These are phyloP conservation scores for Geoglossum cookeanum DNA, from an alignment of 2,329 filamentous ascomycete genomes.

Conservation along the genomic window DNA sequence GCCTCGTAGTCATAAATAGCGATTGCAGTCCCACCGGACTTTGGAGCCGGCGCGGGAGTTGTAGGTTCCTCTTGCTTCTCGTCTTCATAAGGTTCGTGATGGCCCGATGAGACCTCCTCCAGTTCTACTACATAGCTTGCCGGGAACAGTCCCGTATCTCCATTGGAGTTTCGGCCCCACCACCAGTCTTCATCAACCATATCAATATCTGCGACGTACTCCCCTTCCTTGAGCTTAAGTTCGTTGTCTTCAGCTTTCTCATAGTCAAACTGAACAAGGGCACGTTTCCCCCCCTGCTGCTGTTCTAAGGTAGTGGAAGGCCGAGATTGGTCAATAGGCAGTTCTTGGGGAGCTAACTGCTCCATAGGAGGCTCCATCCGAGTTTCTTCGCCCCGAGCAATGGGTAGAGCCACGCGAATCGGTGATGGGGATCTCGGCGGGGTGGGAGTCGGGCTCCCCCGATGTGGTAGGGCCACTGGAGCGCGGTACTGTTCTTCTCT, in stretches of 20 bases:
- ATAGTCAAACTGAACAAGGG: slow-evolving; percentile 82
- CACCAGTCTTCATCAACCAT: slow-evolving; percentile 99
- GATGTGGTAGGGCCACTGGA: slow-evolving; percentile 20
- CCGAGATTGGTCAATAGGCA: slow-evolving; percentile 34
- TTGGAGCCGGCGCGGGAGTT: slow-evolving; percentile 15
- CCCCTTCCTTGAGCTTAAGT: slow-evolving; percentile 74
- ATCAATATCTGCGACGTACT: slow-evolving; percentile 77
- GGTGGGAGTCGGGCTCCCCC: slow-evolving; percentile 27
- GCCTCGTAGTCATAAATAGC: slow-evolving; percentile 94
- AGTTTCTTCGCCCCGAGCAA: slow-evolving; percentile 40
- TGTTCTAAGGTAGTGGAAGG: slow-evolving; percentile 7
- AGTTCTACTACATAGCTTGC: slow-evolving; percentile 95
- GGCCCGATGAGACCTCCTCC: slow-evolving; percentile 39
- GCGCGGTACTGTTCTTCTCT: slow-evolving; percentile 20
- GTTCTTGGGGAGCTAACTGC: slow-evolving; percentile 31
- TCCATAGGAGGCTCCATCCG: slow-evolving; percentile 33
- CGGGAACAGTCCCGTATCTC: slow-evolving; percentile 81
- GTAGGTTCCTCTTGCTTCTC: slow-evolving; percentile 11
- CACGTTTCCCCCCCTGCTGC: slow-evolving; percentile 43
- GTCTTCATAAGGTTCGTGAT: slow-evolving; percentile 17
- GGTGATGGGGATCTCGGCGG: slow-evolving; percentile 46
- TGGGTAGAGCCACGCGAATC: slow-evolving; percentile 69
- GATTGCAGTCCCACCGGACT: slow-evolving; percentile 33
- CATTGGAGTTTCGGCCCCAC: slow-evolving; percentile 75
- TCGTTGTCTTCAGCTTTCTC: slow-evolving; percentile 97